Conservation (phyloP, 2,329 filamentous ascomycete genomes). For the Scedosporium aurantiacum region DNA sequence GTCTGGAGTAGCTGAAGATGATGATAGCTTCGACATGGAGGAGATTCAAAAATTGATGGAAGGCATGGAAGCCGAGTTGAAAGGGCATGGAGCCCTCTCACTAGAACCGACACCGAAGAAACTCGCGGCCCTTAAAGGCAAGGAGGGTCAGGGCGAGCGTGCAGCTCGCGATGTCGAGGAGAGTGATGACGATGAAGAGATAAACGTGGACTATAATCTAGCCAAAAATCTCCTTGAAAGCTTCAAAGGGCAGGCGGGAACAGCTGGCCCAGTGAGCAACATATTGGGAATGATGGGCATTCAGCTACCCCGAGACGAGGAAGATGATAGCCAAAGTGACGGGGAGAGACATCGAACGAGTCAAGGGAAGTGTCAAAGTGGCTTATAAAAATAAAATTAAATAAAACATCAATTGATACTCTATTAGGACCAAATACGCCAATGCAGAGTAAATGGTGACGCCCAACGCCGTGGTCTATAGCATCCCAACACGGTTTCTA, state of each 20-base stretch:
- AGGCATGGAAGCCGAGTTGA: constrained; percentile 64
- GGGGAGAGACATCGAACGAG: constrained; percentile 13
- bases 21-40: constrained; percentile 36
- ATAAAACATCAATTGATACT: too few relatives aligned
- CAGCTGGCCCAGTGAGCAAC: constrained; percentile 78
- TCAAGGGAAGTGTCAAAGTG: too few relatives aligned
- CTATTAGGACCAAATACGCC: too few relatives aligned
- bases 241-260: constrained; percentile 80
- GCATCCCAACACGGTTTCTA: too few relatives aligned
- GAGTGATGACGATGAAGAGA: constrained; percentile 38
- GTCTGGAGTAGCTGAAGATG: neutral
- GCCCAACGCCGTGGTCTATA: too few relatives aligned
- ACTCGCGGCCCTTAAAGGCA: constrained; percentile 16
- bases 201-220: constrained; percentile 60
- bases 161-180: constrained; percentile 18
- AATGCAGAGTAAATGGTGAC: too few relatives aligned
- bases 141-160: constrained; percentile 14
- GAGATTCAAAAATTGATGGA: constrained; percentile 55
- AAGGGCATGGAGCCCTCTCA: constrained; percentile 53
- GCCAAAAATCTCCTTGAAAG: constrained; percentile 86
- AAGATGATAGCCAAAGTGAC: constrained; percentile 27
- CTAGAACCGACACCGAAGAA: constrained; percentile 29
- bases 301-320: constrained; percentile 68
- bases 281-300: constrained; percentile 80
- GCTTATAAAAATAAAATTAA: too few relatives aligned